Evolutionary conservation across 2,329 filamentous ascomycete species (phyloP).

Genomic region (Microdochium nivale): DNA sequence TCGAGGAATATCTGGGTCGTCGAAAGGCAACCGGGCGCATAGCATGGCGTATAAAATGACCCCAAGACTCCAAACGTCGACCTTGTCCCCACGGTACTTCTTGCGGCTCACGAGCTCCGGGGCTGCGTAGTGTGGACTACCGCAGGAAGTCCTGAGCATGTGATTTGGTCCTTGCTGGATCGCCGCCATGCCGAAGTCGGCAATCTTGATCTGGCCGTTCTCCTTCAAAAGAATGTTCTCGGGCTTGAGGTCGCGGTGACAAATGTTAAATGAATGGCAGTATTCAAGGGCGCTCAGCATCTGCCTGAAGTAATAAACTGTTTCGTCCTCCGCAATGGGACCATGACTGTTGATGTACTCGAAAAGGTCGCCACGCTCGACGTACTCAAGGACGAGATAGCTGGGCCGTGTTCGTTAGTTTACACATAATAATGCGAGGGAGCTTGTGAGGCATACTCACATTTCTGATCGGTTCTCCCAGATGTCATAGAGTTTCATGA

Average conservation of each 20-base stretch:
- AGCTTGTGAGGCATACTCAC: conserved; percentile 49
- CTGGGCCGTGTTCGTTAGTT: conserved; percentile 36
- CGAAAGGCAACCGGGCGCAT: conserved; percentile 76
- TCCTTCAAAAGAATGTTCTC: conserved; percentile 88
- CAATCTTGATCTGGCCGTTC: conserved; percentile 76
- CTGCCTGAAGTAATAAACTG: conserved; percentile 81
- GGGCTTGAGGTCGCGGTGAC: conserved; percentile 91
- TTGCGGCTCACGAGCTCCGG: conserved; percentile 77
- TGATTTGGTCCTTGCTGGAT: conserved; percentile 72
- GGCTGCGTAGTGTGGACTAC: conserved; percentile 93
- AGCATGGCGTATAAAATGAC: conserved; percentile 86
- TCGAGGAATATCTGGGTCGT: conserved; percentile 52
- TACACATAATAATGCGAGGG: too few species aligned
- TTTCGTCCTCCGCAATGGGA: conserved; percentile 69
- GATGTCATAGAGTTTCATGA: conserved; percentile 90
- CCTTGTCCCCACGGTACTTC: conserved; percentile 74
- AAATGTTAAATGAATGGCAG: conserved; percentile 90
- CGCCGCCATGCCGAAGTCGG: conserved; percentile 97
- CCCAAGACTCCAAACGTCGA: conserved; percentile 92
- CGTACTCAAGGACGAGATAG: conserved; percentile 90
- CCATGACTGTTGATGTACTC: conserved; percentile 71
- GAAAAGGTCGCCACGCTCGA: conserved; percentile 73
- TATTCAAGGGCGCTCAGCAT: conserved; percentile 88
- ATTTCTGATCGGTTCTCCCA: conserved; percentile 96
- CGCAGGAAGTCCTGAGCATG: conserved; percentile 80